Conservation (phyloP, 2,329 filamentous ascomycete genomes). For the Claviceps lovelessii region DNA sequence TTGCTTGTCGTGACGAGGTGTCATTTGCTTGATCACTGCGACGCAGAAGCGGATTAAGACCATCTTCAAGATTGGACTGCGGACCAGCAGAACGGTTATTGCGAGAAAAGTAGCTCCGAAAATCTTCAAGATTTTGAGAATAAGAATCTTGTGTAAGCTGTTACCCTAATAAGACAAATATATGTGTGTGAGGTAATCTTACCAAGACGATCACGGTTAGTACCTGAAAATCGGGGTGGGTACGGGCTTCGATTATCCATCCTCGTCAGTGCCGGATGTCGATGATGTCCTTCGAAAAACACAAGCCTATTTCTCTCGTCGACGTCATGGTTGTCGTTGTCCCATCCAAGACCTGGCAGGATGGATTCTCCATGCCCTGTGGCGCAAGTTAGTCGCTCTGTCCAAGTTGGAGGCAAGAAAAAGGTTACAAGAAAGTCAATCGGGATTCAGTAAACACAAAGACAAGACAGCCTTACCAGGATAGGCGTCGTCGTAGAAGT, state of each 20-base stretch:
- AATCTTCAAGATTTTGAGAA: conserved; percentile 20
- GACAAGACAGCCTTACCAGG: conserved; percentile 30
- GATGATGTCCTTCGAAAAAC: conserved; percentile 36
- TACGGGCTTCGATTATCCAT: conserved; percentile 42
- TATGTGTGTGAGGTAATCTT: conserved; percentile 11
- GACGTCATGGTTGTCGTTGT: conserved; percentile 38
- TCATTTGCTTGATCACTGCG: conserved; percentile 36
- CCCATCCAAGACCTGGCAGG: conserved; percentile 42
- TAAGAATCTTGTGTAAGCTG: neutral
- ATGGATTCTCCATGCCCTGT: conserved; percentile 15
- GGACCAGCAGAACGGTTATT: conserved; percentile 39
- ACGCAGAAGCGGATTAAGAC: conserved; percentile 73
- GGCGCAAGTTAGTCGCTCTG: neutral
- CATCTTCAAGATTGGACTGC: conserved; percentile 56
- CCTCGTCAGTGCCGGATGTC: conserved; percentile 20
- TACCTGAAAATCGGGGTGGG: conserved; percentile 38
- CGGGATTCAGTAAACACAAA: neutral
- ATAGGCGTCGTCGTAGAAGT: conserved; percentile 46
- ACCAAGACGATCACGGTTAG: conserved; percentile 40
- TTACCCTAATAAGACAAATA: neutral
- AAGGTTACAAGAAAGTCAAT: neutral
- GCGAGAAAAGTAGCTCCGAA: conserved; percentile 35
- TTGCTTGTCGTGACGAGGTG: conserved; percentile 30
- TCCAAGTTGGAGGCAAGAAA: neutral
- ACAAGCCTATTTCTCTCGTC: conserved; percentile 31